Evolutionary conservation across 2,329 filamentous ascomycete species (phyloP), one percentile per base, ranked within the genome.

Genomic region (Blastomyces parvus): DNA sequence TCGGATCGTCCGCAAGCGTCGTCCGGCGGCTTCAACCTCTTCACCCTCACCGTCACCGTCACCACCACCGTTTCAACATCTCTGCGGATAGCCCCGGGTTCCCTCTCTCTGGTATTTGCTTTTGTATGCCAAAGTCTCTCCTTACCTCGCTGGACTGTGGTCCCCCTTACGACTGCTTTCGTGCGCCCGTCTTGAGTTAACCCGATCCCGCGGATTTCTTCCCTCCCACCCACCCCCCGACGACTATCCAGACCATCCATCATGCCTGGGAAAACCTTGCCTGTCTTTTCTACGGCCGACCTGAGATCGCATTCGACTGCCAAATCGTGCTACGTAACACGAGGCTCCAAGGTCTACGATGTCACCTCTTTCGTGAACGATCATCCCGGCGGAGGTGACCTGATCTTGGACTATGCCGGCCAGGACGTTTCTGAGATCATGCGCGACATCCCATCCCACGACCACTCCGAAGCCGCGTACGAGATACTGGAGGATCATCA

Each of bases 261-360:
- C 66, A 96, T 96, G 90, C 89, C 91, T 69, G 86, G 86, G 71
- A 85, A 85, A 74, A 91, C 86, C 59, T 85, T 97, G 59, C 93
- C 93, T 63, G 93, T 88, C 36, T 88, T 97, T 72, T 88, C 90
- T 59, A 83, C 83, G 69, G 84, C 88, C 68, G 90, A 99, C 74
- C 86, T 99, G 72, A 86, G 88, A 75, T 81, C 86, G 69, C 91
- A 96, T 77, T 93, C 89, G 75, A 87, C 85, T 57, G 79, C 80
- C 59, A 85, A 91, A 73, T 96, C 91, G 59, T 97, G 93, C 81
- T 99, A 92, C 81, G 92, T 99, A 69, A 94, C 90, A 2, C 82
- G 97, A 62, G 92, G 91, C 66, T 83, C 84, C 64, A 95, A 93
- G 70, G 93, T 99, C 69, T 99, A 91, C 82, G 93, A 99, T 80